Evolutionary conservation across 345 rosid species (phyloP), one percentile per base, ranked within the genome.

Genomic region (Odontarrhena argentea): DNA sequence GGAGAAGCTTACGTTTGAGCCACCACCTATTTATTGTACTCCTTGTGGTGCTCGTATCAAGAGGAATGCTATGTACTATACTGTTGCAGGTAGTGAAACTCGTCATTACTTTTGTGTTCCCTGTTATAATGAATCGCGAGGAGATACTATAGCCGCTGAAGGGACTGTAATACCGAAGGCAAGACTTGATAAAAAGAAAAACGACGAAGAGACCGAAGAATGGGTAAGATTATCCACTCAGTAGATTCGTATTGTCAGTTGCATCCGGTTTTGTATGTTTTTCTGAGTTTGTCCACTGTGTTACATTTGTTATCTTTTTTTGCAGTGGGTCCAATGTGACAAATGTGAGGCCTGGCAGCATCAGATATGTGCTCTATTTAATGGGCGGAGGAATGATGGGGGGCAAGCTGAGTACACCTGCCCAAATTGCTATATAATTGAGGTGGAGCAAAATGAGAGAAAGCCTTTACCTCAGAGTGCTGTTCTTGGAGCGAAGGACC

Each of bases 281-380:
- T 71, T 50, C 53, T 61, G 37, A 54, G 53, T 22, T 60, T 37
- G 35, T 43, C 32, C 47, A 59, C 63, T 50, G 48, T 3, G 15
- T 72, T 76, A 56, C 11, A 76, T 77, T 15, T 51, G 67, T 65
- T 53, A 4, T 28, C 32, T 32, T 32, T 32, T 32, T 63, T 13
- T 78, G 79, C 87, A 94, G 97, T 94, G 99, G 99, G 97, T 94
- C 75, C 99, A 94, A 70, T 95, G 99, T 83, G 99, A 95, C 85
- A 95, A 95, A 72, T 95, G 99, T 77, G 96, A 95, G 77, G 88
- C 89, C 32, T 95, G 99, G 99, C 99, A 95, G 80, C 99, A 95
- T 82, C 99, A 95, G 73, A 95, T 95, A 40, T 95, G 99, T 76
- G 96, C 96, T 74, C 74, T 95, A 63, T 95, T 95, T 79, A 95